Conservation (phyloP, 2,329 filamentous ascomycete species). For the Xylariaceae sp. region DNA sequence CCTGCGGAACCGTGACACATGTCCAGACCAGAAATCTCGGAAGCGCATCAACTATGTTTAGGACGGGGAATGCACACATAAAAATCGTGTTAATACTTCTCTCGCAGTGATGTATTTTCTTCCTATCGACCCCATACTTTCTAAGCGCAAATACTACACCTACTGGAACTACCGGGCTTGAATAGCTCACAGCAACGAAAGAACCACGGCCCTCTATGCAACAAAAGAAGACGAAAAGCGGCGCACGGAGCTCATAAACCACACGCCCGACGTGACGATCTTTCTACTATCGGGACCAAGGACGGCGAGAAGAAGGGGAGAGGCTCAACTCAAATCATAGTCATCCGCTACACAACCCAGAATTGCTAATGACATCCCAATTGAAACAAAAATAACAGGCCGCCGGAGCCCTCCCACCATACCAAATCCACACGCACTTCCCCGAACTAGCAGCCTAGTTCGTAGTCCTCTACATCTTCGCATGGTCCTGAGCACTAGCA, state of each 20-base stretch:
- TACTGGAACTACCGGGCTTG: neutral
- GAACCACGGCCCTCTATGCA: neutral
- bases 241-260: neutral
- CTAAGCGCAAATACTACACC: neutral
- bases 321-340: neutral
- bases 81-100: too few species aligned
- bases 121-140: too few species aligned
- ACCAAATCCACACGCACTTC: slow-evolving; percentile 14
- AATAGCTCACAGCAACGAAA: neutral
- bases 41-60: neutral
- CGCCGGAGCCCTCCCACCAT: slow-evolving; percentile 7
- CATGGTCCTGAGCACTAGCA: slow-evolving; percentile 14
- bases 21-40: neutral
- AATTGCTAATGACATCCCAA: too few species aligned
- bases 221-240: slow-evolving; percentile 1
- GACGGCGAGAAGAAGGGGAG: neutral
- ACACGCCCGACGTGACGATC: slow-evolving; percentile 20
- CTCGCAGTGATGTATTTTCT: too few species aligned
- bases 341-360: too few species aligned
- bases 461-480: slow-evolving; percentile 12
- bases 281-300: slow-evolving; percentile 19
- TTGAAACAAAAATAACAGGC: slow-evolving; percentile 13
- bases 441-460: slow-evolving; percentile 14
- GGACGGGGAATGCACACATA: neutral
- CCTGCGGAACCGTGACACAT: neutral